These are phyloP conservation scores for Colletotrichum orchidophilum DNA, from an alignment of 2,329 filamentous ascomycete species.

Conservation along the genomic window DNA sequence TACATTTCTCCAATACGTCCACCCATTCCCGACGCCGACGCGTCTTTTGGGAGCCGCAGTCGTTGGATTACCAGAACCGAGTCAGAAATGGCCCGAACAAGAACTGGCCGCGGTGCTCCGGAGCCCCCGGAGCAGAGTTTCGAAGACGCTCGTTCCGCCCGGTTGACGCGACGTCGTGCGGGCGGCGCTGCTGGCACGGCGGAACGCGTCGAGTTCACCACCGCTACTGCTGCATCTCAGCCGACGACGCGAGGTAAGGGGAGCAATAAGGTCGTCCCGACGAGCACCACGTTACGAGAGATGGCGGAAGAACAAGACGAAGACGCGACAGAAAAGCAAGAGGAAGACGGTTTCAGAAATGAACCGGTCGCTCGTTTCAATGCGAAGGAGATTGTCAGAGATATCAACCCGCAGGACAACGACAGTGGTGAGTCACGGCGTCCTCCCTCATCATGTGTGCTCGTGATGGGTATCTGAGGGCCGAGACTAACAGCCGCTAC, in stretches of 20 bases:
- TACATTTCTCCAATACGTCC: not conserved
- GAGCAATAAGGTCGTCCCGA: not conserved
- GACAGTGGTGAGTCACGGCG: conserved; percentile 29
- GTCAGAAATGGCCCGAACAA: conserved; percentile 22
- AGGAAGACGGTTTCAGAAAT: not conserved
- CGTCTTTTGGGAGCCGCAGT: not conserved
- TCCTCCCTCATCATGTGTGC: not conserved
- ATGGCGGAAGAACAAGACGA: not conserved
- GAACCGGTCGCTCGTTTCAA: conserved; percentile 6
- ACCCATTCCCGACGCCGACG: not conserved
- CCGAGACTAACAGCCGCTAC: not conserved
- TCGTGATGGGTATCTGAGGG: not conserved
- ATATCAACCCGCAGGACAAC: conserved; percentile 25
- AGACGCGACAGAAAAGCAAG: not conserved
- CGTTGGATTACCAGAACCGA: not conserved
- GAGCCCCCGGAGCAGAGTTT: not conserved
- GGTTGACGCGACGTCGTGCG: conserved; percentile 14
- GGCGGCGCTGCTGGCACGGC: not conserved
- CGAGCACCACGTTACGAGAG: not conserved
- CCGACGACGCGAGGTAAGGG: not conserved
- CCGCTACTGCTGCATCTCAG: not conserved
- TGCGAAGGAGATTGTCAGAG: conserved; percentile 5
- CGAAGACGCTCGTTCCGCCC: not conserved
- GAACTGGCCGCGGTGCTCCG: not conserved
- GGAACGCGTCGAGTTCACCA: not conserved